Conservation (phyloP, 306 rosid species). For the Vicia faba region DNA sequence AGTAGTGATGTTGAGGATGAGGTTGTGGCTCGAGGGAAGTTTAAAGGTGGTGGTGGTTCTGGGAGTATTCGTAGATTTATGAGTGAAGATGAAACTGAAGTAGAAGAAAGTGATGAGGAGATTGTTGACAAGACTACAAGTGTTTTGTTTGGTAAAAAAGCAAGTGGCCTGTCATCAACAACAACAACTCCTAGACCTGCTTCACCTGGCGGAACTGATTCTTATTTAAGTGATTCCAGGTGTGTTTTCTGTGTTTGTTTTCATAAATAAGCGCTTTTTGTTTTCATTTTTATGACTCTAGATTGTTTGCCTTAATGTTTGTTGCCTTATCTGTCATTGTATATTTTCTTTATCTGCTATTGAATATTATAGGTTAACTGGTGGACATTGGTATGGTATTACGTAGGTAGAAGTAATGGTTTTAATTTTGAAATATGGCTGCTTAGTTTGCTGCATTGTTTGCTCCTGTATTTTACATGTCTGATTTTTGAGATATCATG, state of each 20-base stretch:
- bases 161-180: constrained; percentile 33
- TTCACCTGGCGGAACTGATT: constrained; percentile 56
- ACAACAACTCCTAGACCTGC: constrained; percentile 38
- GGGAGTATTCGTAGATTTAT: background rate
- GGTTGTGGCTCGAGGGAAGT: constrained; percentile 27
- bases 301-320: too few species aligned
- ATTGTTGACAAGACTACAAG: constrained; percentile 44
- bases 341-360: background rate
- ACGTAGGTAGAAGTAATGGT: background rate
- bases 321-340: background rate
- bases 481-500: constrained; percentile 40
- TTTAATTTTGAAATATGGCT: too few species aligned
- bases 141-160: constrained; percentile 49
- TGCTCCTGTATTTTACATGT: constrained; percentile 15
- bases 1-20: constrained; percentile 41
- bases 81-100: background rate
- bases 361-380: background rate
- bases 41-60: constrained; percentile 7
- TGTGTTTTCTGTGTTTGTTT: constrained; percentile 29
- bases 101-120: constrained; percentile 32
- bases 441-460: constrained; percentile 4
- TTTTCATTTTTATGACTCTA: background rate
- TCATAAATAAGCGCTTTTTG: background rate
- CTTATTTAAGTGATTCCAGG: constrained; percentile 85
- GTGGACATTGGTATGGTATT: background rate